Conservation (phyloP, 2,329 filamentous ascomycete species). For the Fusarium algeriense region DNA sequence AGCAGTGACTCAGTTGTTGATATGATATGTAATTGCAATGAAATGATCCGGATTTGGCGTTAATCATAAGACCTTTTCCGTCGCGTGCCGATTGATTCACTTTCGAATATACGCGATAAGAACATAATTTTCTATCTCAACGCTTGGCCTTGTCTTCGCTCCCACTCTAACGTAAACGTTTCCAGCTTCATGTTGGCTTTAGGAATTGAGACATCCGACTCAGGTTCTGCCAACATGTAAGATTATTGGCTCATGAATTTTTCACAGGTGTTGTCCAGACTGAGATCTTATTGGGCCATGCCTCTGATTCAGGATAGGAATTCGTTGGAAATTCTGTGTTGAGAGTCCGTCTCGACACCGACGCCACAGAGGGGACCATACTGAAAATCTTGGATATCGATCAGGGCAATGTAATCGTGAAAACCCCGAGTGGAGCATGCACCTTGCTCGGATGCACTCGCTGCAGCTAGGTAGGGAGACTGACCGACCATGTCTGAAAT, state of each 20-base stretch:
- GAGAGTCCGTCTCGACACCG: neutral
- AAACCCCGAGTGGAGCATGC: neutral
- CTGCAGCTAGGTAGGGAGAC: neutral
- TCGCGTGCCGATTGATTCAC: neutral
- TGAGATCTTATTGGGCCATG: constrained; percentile 15
- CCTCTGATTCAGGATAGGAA: constrained; percentile 6
- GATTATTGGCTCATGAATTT: constrained; percentile 26
- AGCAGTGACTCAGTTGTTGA: constrained; percentile 1
- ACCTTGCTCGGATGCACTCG: neutral
- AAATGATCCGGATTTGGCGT: neutral
- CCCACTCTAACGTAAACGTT: neutral
- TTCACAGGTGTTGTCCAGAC: neutral
- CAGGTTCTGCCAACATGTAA: constrained; percentile 27
- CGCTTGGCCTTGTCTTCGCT: neutral
- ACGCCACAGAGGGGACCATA: neutral
- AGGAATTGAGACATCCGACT: neutral
- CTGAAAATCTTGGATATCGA: neutral
- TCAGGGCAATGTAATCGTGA: too few species aligned
- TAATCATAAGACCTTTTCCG: neutral
- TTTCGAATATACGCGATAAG: neutral
- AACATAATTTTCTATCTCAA: neutral
- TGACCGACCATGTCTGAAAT: neutral
- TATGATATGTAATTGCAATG: constrained; percentile 6
- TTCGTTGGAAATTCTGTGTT: constrained; percentile 10
- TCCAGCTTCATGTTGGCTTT: neutral